phyloP scores from a whole-genome alignment of 768 basidiomycete genomes.

The Lyophyllum shimeji region DNA sequence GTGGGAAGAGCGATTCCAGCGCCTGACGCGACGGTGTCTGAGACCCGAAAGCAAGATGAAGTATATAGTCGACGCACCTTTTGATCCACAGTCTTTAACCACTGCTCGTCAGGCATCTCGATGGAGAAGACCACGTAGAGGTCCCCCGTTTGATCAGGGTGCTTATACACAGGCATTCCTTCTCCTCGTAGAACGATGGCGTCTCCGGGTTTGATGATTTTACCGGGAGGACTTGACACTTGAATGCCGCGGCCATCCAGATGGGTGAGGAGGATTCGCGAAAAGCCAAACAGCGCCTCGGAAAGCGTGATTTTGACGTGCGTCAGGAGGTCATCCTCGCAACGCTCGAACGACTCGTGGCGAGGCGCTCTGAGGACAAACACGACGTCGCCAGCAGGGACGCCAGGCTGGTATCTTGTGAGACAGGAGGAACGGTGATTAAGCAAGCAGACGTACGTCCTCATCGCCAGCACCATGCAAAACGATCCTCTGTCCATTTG shows the following conservation, averaged over 20 bases:
- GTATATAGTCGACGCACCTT: conserved; percentile 38
- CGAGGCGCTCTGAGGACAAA: conserved; percentile 69
- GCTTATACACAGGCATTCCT: conserved; percentile 84
- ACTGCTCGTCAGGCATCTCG: conserved; percentile 84
- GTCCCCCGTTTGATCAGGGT: conserved; percentile 70
- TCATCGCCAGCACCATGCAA: conserved; percentile 93
- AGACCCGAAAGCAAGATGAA: neutral
- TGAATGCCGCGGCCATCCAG: conserved; percentile 91
- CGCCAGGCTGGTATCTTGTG: conserved; percentile 58
- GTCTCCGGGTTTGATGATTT: conserved; percentile 73
- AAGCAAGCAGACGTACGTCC: conserved; percentile 46
- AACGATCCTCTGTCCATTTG: conserved; percentile 80
- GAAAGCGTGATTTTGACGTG: conserved; percentile 86
- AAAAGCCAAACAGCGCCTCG: conserved; percentile 95
- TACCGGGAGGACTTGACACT: conserved; percentile 70
- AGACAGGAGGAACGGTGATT: neutral
- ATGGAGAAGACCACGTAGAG: conserved; percentile 80
- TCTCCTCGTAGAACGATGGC: conserved; percentile 78
- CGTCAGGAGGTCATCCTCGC: conserved; percentile 78
- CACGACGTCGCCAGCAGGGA: conserved; percentile 88
- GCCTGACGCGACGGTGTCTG: conserved; percentile 37
- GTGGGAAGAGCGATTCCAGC: conserved; percentile 66
- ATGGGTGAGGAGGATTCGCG: conserved; percentile 85
- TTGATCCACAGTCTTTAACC: conserved; percentile 66
- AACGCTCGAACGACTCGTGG: conserved; percentile 83